Base-by-base conservation (phyloP, 352 stramenopile species). In the Globisporangium perplexum region DNA sequence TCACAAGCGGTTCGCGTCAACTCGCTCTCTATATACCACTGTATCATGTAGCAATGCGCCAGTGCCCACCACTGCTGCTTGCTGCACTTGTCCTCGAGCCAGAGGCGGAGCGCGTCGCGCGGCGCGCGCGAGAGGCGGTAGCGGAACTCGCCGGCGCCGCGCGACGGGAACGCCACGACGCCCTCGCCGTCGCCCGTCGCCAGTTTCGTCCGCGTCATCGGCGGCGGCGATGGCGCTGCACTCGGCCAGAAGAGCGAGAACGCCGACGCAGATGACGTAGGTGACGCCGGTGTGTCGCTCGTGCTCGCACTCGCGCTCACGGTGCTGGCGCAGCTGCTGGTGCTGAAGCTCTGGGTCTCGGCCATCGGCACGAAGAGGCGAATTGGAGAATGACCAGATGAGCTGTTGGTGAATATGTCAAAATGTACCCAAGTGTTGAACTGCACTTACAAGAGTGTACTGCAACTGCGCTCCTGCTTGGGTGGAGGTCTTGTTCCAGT, bases 131-230 rank as follows among this genome's bases (percentile, higher is more conserved):
- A 48, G 17, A 56, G 22, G 12, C 18, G 24, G 38, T 56, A 56
- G 26, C 50, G 50, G 50, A 56, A 56, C n/a, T 42, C 28, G 28
- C 10, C 15, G 17, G 20, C 10, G 2, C 33, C 30, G 12, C 30
- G 50, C 28, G 50, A 56, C 8, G 39, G 38, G 8, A 56, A 48
- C 6, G 23, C 18, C 36, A 47, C 30, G 55, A 23, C 22, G 30
- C 47, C 31, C 64, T 63, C 48, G 63, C 58, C 44, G 55, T 46
- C 1, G 46, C 48, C 58, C 57, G 15, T 14, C 23, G 20, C 7
- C 41, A 7, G 10, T n/a, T 28, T 10, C 41, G 3, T 23, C 11
- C 14, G 5, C 39, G 7, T 24, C 18, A 11, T 43, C n/a, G 38
- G 15, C n/a, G 38, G 7, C 17, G 15, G 18, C n/a, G 17, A 17